phyloP scores from a whole-genome alignment of 768 basidiomycete species.

The Neoboletus subvelutipes region DNA sequence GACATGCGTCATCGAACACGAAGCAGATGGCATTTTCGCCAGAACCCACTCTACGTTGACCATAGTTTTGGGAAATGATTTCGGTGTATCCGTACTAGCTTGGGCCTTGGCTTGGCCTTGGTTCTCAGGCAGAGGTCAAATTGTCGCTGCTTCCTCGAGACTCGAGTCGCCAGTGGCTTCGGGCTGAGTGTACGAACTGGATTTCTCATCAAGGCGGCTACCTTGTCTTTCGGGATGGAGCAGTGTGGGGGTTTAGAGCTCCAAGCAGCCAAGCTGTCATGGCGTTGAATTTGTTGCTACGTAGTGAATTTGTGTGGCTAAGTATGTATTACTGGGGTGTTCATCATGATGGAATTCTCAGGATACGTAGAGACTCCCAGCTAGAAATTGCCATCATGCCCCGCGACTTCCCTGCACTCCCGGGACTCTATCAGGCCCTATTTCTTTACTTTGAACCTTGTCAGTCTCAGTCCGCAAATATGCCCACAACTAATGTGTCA shows the following conservation, averaged over 20 bases:
- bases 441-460: slow-evolving; percentile 69
- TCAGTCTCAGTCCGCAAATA: slow-evolving; percentile 21
- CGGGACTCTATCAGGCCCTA: slow-evolving; percentile 59
- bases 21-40: slow-evolving; percentile 79
- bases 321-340: background rate
- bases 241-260: too few species aligned
- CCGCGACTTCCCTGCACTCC: slow-evolving; percentile 51
- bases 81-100: background rate
- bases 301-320: background rate
- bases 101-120: too few species aligned
- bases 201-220: background rate
- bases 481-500: slow-evolving; percentile 16
- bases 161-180: background rate
- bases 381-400: slow-evolving; percentile 15
- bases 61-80: background rate
- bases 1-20: slow-evolving; percentile 75
- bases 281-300: too few species aligned
- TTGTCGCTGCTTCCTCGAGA: background rate
- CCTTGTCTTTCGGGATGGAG: background rate
- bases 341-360: background rate
- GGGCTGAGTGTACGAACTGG: background rate
- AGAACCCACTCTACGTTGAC: slow-evolving; percentile 87
- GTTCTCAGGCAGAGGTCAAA: background rate
- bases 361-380: too few species aligned
- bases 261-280: too few species aligned